Base-by-base conservation (phyloP, 1,284 basidiomycete genomes). In the Tylopilus orsonianus region DNA sequence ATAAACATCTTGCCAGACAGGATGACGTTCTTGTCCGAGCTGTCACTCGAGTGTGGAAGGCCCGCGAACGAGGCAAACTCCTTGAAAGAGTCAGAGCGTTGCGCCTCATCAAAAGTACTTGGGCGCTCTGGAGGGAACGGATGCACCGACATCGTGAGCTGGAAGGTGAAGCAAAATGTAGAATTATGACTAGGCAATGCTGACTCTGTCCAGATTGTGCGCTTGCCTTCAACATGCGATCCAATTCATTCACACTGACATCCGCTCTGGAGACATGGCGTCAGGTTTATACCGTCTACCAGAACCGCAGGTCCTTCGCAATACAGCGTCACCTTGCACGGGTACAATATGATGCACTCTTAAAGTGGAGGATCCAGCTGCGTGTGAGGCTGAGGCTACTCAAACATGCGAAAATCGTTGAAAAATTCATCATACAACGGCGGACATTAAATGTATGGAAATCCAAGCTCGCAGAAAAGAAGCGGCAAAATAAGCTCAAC, bases 21-120 rank as follows among this genome's bases (percentile, higher is more conserved):
- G 82, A 90, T 57, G 74, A 74, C 43, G 70, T 85, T 18, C 72
- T 90, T 8, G 55, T 87, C 29, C 77, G 79, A 37, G 87, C 83
- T 18, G 71, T 87, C 30, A 68, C 79, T 56, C 75, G 83, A 41
- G 79, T 90, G 16, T 89, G 89, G 87, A 82, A 80, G 57, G 83
- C 85, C 23, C 80, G 80, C 40, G 84, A 85, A 62, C 78, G 83
- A 14, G 85, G 84, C 16, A 71, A 70, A 44, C 73, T 83, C 19
- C 72, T 90, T 9, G 78, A 80, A 53, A 75, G 79, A 37, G 78
- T 85, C 23, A 75, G 73, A 50, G 66, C 70, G 5, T 55, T 71
- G 12, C 74, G 79, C 22, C 54, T 81, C 9, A 47, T 80, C 30
- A 76, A 74, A 56, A 64, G 68, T 39, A 69, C 71, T 1, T 83